Evolutionary conservation across 2,329 filamentous ascomycete genomes (phyloP).

Genomic region (Aspergillus quadrilineatus): DNA sequence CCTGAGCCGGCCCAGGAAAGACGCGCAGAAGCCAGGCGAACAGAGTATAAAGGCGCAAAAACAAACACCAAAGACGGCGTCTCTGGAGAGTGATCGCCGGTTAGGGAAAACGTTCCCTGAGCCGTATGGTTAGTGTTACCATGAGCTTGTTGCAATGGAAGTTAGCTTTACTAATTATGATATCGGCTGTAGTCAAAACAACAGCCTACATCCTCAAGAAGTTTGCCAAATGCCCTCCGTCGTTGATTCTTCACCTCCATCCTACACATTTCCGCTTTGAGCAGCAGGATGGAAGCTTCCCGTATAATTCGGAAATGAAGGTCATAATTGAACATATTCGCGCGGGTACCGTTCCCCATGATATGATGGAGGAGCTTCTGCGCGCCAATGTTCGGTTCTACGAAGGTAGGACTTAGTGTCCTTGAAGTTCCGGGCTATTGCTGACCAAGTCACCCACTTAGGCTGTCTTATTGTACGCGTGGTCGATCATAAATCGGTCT

Average conservation of each 20-base stretch:
- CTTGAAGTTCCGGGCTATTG: not conserved
- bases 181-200: constrained; percentile 61
- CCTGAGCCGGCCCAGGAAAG: constrained; percentile 58
- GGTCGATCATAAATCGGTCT: constrained; percentile 76
- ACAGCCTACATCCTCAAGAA: constrained; percentile 79
- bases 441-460: constrained; percentile 25
- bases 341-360: constrained; percentile 78
- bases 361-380: constrained; percentile 77
- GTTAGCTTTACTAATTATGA: constrained; percentile 18
- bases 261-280: constrained; percentile 88
- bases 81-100: constrained; percentile 35
- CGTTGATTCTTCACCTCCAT: constrained; percentile 82
- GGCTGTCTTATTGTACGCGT: constrained; percentile 88
- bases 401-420: constrained; percentile 58
- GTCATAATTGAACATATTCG: constrained; percentile 75
- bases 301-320: constrained; percentile 89
- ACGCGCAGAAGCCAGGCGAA: constrained; percentile 47
- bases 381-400: constrained; percentile 76
- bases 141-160: not conserved
- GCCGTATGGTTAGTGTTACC: constrained; percentile 44
- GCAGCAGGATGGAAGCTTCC: constrained; percentile 86
- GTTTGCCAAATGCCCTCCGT: constrained; percentile 70
- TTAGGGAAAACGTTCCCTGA: constrained; percentile 42
- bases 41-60: constrained; percentile 33
- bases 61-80: constrained; percentile 32